phyloP scores from a whole-genome alignment of 495 filamentous ascomycete species.

The Letharia columbiana region DNA sequence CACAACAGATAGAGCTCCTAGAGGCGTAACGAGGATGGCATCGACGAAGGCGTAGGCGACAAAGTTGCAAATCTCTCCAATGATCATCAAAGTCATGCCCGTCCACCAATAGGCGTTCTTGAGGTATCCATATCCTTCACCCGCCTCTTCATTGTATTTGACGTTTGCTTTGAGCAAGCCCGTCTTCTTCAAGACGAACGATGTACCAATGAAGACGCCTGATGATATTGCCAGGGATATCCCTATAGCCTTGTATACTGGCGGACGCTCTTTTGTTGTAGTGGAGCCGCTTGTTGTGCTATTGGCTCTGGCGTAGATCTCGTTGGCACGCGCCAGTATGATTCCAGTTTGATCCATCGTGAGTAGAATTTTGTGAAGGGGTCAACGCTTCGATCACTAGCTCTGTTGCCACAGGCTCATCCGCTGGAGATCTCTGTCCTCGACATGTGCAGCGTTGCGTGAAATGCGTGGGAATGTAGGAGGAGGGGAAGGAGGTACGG shows the following conservation, averaged over 20 bases:
- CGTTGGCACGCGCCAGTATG: conserved; percentile 36
- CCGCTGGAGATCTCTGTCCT: neutral
- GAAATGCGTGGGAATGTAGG: neutral
- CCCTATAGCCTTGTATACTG: conserved; percentile 77
- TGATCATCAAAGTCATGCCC: conserved; percentile 95
- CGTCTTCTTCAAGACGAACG: conserved; percentile 92
- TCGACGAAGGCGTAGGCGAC: conserved; percentile 96
- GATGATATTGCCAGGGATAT: conserved; percentile 80
- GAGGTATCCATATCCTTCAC: conserved; percentile 95
- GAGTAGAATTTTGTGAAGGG: neutral
- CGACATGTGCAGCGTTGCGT: neutral
- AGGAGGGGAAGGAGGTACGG: neutral
- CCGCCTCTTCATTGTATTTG: conserved; percentile 93
- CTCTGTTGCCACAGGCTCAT: neutral
- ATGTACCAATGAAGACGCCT: conserved; percentile 87
- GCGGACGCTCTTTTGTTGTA: conserved; percentile 35
- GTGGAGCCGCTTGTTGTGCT: conserved; percentile 14
- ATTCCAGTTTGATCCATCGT: conserved; percentile 42
- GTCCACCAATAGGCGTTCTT: conserved; percentile 95
- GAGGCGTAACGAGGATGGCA: conserved; percentile 88
- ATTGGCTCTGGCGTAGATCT: conserved; percentile 41
- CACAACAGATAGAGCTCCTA: conserved; percentile 92
- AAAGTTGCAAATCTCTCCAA: conserved; percentile 96
- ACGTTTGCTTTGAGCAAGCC: conserved; percentile 86
- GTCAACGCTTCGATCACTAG: neutral